Percentiles rank a stretch among this genome's conserved stretches.
Conservation (phyloP, 257 asterid genomes). For the Nicotiana benthamiana region DNA sequence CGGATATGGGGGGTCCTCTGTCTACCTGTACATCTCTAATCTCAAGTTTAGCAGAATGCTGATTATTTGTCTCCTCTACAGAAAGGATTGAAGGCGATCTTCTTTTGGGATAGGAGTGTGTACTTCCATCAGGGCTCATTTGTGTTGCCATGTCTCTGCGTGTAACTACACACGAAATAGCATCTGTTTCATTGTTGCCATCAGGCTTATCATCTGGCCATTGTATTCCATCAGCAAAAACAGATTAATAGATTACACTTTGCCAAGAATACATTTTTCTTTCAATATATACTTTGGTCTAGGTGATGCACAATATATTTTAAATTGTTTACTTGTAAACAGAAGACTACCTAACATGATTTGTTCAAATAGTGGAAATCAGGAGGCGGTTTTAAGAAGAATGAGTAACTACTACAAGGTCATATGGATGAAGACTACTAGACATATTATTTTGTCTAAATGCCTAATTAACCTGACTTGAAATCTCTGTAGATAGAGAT, state of each 20-base stretch:
- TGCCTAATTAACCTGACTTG: not conserved
- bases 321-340: not conserved
- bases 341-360: not conserved
- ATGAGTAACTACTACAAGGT: not conserved
- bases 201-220: slow-evolving; percentile 1
- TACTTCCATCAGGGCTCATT: slow-evolving; percentile 76
- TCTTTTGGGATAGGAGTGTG: slow-evolving; percentile 49
- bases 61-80: slow-evolving; percentile 8
- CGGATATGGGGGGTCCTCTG: slow-evolving; percentile 6
- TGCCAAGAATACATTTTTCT: not conserved
- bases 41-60: slow-evolving; percentile 34
- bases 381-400: not conserved
- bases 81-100: slow-evolving; percentile 36
- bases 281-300: not conserved
- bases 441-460: not conserved
- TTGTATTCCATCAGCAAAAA: not conserved
- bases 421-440: not conserved
- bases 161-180: slow-evolving; percentile 21
- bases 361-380: not conserved
- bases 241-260: not conserved
- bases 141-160: slow-evolving; percentile 88
- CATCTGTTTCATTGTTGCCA: not conserved
- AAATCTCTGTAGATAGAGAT: not conserved
- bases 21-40: slow-evolving; percentile 20
- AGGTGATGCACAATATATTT: not conserved